phyloP scores from a whole-genome alignment of 768 basidiomycete genomes.

The Tephrocybe sp. region DNA sequence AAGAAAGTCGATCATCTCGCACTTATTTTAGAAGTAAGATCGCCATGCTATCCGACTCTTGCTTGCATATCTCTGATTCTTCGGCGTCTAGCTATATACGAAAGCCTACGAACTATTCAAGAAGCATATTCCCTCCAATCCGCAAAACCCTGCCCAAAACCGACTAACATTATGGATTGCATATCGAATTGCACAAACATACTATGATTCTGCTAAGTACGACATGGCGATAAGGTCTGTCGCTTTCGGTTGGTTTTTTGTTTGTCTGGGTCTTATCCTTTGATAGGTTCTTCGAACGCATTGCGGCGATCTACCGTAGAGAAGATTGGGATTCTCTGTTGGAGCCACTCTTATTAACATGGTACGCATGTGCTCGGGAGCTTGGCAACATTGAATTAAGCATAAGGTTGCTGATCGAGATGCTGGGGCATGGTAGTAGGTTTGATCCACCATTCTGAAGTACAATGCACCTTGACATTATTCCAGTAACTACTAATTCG shows the following conservation, averaged over 20 bases:
- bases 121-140: slow-evolving; percentile 49
- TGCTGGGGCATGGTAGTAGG: slow-evolving; percentile 71
- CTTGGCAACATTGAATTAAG: slow-evolving; percentile 76
- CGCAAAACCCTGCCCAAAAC: slow-evolving; percentile 53
- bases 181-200: slow-evolving; percentile 84
- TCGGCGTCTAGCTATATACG: slow-evolving; percentile 71
- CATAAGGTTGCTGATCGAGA: slow-evolving; percentile 75
- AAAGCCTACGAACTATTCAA: slow-evolving; percentile 95
- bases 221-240: slow-evolving; percentile 84
- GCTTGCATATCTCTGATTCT: not conserved
- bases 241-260: not conserved
- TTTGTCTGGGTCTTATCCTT: not conserved
- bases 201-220: slow-evolving; percentile 75
- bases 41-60: not conserved
- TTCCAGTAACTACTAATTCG: slow-evolving; percentile 31
- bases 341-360: slow-evolving; percentile 67
- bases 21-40: slow-evolving; percentile 74
- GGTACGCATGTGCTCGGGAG: slow-evolving; percentile 81
- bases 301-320: slow-evolving; percentile 82
- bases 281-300: slow-evolving; percentile 86
- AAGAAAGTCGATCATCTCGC: slow-evolving; percentile 88
- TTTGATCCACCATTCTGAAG: not conserved
- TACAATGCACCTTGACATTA: not conserved
- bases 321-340: slow-evolving; percentile 82
- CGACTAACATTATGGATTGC: slow-evolving; percentile 90